Percentiles rank a stretch among this genome's conserved stretches.
Evolutionary conservation across 2,329 filamentous ascomycete genomes (phyloP).

Genomic region (Neofusicoccum laricinum): DNA sequence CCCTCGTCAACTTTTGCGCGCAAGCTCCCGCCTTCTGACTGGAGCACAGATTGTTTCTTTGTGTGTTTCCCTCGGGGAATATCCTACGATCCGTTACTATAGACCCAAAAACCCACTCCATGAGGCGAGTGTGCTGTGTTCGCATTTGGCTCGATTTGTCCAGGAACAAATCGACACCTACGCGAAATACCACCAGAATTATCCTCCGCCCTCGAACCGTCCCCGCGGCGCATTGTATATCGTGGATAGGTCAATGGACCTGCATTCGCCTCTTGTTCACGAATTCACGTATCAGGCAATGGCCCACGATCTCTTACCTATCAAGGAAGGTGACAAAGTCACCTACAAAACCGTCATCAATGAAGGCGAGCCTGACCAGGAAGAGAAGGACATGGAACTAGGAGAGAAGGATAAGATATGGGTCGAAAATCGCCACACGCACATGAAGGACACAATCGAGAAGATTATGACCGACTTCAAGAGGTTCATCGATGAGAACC

Average conservation of each 20-base stretch:
- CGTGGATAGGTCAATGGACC: constrained; percentile 88
- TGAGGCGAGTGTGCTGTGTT: constrained; percentile 83
- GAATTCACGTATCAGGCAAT: constrained; percentile 99
- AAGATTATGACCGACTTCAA: constrained; percentile 91
- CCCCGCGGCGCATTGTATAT: constrained; percentile 82
- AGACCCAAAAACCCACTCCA: constrained; percentile 71
- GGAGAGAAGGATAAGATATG: constrained; percentile 89
- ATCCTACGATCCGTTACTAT: constrained; percentile 90
- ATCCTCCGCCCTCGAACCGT: constrained; percentile 73
- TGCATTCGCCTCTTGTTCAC: constrained; percentile 82
- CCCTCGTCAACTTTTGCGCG: not conserved
- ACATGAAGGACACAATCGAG: constrained; percentile 98
- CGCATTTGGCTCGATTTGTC: constrained; percentile 84
- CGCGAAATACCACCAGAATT: constrained; percentile 77
- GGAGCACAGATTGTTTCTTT: constrained; percentile 70
- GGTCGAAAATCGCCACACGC: constrained; percentile 88
- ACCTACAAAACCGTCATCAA: constrained; percentile 80
- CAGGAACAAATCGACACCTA: constrained; percentile 90
- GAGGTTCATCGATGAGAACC: constrained; percentile 85
- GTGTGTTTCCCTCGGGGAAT: constrained; percentile 90
- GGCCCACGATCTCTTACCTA: constrained; percentile 87
- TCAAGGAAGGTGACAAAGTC: constrained; percentile 84
- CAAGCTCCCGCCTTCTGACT: not conserved
- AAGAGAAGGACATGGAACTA: constrained; percentile 89
- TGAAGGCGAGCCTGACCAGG: constrained; percentile 64